Percentiles rank a stretch among this genome's conserved stretches.
phyloP scores from a whole-genome alignment of 305 asterid species.

The Lippia alba region DNA sequence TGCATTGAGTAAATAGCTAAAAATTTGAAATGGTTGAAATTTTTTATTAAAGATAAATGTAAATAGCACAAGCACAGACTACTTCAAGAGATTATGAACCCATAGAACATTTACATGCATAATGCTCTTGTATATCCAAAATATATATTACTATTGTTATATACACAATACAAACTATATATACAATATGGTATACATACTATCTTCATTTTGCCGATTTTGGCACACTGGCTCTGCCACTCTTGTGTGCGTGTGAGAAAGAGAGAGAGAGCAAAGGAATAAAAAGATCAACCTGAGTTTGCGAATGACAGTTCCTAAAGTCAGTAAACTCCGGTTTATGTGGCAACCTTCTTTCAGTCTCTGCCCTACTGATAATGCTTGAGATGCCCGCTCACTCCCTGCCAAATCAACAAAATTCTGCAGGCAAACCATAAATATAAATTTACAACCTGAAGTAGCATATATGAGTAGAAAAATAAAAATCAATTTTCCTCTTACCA shows the following conservation, averaged over 20 bases:
- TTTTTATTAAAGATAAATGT: background rate
- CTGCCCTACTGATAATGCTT: slow-evolving; percentile 88
- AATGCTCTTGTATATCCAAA: background rate
- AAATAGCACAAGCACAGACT: slow-evolving; percentile 1
- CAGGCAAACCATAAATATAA: slow-evolving; percentile 37
- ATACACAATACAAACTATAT: too few species aligned
- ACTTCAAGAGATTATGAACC: slow-evolving; percentile 2
- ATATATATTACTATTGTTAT: background rate
- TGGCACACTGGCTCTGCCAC: background rate
- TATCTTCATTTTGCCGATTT: too few species aligned
- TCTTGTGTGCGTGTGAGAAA: background rate
- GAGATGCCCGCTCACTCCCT: slow-evolving; percentile 98
- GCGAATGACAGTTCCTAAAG: slow-evolving; percentile 94
- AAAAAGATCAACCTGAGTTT: slow-evolving; percentile 67
- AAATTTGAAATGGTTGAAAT: slow-evolving; percentile 4
- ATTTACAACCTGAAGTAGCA: slow-evolving; percentile 27
- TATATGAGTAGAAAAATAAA: slow-evolving; percentile 13
- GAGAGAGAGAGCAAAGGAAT: slow-evolving; percentile 7
- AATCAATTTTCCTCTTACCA: slow-evolving; percentile 58
- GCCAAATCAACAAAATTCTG: slow-evolving; percentile 99
- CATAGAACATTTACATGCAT: background rate
- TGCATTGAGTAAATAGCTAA: slow-evolving; percentile 48
- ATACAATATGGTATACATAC: too few species aligned
- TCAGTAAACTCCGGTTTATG: slow-evolving; percentile 93
- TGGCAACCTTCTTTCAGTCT: slow-evolving; percentile 99